These are phyloP conservation scores for Annulohypoxylon maeteangense DNA, from an alignment of 495 filamentous ascomycete species.

Conservation along the genomic window DNA sequence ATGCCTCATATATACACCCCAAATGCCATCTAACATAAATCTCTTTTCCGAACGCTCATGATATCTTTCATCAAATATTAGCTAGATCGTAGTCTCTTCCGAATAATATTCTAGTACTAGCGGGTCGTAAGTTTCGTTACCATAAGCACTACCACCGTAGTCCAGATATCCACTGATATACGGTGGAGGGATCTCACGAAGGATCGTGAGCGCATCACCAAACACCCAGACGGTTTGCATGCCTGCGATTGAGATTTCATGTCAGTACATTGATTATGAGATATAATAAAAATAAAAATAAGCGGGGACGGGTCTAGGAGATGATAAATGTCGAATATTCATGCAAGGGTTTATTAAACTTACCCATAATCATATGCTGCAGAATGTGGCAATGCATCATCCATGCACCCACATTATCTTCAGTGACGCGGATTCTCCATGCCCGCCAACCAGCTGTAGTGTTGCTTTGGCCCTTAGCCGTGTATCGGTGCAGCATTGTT, in stretches of 20 bases:
- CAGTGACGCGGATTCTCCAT: slow-evolving; percentile 62
- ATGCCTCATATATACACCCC: background rate
- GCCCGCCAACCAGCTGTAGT: slow-evolving; percentile 66
- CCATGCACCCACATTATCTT: slow-evolving; percentile 65
- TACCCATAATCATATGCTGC: slow-evolving; percentile 66
- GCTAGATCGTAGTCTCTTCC: slow-evolving; percentile 7
- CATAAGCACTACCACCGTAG: slow-evolving; percentile 61
- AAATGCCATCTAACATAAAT: slow-evolving; percentile 26
- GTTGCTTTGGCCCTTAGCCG: slow-evolving; percentile 46
- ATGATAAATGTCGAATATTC: background rate
- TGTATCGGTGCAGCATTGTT: slow-evolving; percentile 64
- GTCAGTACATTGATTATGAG: slow-evolving; percentile 8
- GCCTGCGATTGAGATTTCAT: slow-evolving; percentile 30
- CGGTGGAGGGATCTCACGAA: slow-evolving; percentile 51
- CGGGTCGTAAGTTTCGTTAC: slow-evolving; percentile 56
- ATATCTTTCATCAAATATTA: slow-evolving; percentile 18
- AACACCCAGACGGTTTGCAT: slow-evolving; percentile 67
- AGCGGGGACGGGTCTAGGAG: background rate
- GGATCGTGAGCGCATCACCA: slow-evolving; percentile 57
- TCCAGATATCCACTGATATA: slow-evolving; percentile 59
- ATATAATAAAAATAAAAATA: background rate
- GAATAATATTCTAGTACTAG: slow-evolving; percentile 44
- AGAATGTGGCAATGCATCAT: slow-evolving; percentile 72
- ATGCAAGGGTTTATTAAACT: slow-evolving; percentile 5
- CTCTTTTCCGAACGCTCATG: slow-evolving; percentile 26